Conservation (phyloP, 768 basidiomycete genomes). For the Rhizopogon sp. region DNA sequence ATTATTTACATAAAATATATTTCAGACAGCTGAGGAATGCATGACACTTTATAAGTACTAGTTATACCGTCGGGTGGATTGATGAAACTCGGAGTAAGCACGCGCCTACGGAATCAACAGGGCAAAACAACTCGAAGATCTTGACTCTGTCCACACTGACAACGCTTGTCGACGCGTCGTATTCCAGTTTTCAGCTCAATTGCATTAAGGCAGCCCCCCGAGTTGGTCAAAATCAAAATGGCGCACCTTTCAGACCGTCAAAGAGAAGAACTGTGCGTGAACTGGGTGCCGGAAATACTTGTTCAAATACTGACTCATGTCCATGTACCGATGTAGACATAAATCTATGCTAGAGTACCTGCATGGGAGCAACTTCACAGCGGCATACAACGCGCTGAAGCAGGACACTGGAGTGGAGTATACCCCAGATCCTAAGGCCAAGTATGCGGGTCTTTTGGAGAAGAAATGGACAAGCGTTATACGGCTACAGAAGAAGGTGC, state of each 20-base stretch:
- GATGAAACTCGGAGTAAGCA: too few relatives aligned
- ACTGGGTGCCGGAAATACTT: conserved; percentile 2
- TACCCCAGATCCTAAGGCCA: conserved; percentile 80
- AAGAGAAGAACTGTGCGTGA: conserved; percentile 42
- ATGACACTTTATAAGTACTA: background rate
- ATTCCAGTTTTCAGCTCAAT: conserved; percentile 2
- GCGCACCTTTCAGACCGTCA: conserved; percentile 41
- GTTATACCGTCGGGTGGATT: too few relatives aligned
- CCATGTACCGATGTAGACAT: conserved; percentile 43
- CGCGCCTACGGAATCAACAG: conserved; percentile 18
- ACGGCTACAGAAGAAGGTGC: conserved; percentile 89
- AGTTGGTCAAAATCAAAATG: conserved; percentile 22
- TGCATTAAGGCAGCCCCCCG: conserved; percentile 4
- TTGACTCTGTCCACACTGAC: conserved; percentile 9
- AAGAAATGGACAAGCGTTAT: conserved; percentile 99
- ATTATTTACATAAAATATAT: background rate
- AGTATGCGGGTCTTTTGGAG: conserved; percentile 82
- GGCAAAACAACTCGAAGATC: conserved; percentile 24
- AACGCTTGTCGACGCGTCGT: conserved; percentile 12
- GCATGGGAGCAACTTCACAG: conserved; percentile 56
- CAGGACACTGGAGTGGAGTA: conserved; percentile 54
- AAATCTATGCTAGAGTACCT: conserved; percentile 81
- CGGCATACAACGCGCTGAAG: conserved; percentile 58
- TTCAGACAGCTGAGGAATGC: background rate
- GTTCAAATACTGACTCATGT: conserved; percentile 7